phyloP scores from a whole-genome alignment of 2,329 filamentous ascomycete species.

The Cadophora sp. region DNA sequence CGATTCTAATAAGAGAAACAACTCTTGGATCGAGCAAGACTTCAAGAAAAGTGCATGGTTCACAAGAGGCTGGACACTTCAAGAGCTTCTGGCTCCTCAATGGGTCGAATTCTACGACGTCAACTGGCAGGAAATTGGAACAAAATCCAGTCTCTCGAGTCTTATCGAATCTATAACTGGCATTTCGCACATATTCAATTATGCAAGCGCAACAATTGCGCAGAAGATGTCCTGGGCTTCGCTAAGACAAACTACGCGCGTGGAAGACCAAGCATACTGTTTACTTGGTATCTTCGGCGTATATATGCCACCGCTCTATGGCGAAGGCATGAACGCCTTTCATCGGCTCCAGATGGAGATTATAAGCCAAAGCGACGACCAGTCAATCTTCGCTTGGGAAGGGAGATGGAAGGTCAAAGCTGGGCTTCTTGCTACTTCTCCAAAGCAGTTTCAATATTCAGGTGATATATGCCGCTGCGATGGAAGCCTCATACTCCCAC shows the following conservation, averaged over 20 bases:
- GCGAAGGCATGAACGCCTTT: conserved; percentile 8
- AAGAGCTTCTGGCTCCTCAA: conserved; percentile 14
- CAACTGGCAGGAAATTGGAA: conserved; percentile 12
- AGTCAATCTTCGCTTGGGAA: conserved; percentile 16
- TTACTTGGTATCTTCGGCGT: conserved; percentile 15
- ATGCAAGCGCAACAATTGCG: not conserved
- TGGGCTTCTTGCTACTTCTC: not conserved
- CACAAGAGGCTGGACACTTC: conserved; percentile 18
- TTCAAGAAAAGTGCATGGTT: conserved; percentile 17
- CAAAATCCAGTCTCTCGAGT: not conserved
- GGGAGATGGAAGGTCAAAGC: not conserved
- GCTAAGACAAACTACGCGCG: not conserved
- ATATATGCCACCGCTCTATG: conserved; percentile 15
- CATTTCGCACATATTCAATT: not conserved
- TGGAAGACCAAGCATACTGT: conserved; percentile 18
- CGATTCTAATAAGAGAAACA: not conserved
- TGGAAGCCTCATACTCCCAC: not conserved
- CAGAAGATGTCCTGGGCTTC: conserved; percentile 20
- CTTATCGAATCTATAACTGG: not conserved
- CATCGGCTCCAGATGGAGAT: conserved; percentile 15
- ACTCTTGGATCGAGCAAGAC: not conserved
- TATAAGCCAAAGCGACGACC: not conserved
- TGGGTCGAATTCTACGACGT: not conserved
- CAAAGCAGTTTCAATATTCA: not conserved
- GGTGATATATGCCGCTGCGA: not conserved